These are phyloP conservation scores for Irpex sp. DNA, from an alignment of 1,284 basidiomycete genomes.

Conservation along the genomic window DNA sequence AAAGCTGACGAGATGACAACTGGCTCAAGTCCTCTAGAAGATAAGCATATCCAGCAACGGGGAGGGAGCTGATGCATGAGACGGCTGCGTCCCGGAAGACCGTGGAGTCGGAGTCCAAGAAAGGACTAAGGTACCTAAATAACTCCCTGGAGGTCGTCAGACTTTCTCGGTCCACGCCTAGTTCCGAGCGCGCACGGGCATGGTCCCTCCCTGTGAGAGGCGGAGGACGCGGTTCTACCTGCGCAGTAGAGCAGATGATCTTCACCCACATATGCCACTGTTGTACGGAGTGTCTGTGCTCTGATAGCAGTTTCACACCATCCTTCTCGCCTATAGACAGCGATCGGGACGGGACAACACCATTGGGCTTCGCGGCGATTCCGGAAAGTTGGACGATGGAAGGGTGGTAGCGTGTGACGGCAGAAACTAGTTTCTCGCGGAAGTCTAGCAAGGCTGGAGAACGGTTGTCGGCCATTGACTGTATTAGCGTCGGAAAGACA, in stretches of 20 bases:
- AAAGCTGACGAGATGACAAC: constrained; percentile 78
- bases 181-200: constrained; percentile 67
- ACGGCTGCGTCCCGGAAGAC: constrained; percentile 86
- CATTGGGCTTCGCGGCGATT: constrained; percentile 47
- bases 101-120: constrained; percentile 83
- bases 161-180: constrained; percentile 69
- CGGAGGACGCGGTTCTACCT: constrained; percentile 56
- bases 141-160: constrained; percentile 77
- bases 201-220: constrained; percentile 60
- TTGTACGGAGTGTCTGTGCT: constrained; percentile 65
- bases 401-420: constrained; percentile 64
- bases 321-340: constrained; percentile 42
- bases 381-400: constrained; percentile 67
- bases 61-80: constrained; percentile 84
- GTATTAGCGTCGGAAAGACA: constrained; percentile 62
- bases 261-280: constrained; percentile 91
- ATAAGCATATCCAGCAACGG: constrained; percentile 72
- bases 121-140: constrained; percentile 84
- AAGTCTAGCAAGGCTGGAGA: constrained; percentile 45
- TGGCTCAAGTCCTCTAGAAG: constrained; percentile 83
- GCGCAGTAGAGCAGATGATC: constrained; percentile 76
- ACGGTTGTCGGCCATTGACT: constrained; percentile 45
- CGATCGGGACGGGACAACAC: constrained; percentile 39
- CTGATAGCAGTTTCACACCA: constrained; percentile 48
- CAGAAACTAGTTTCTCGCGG: constrained; percentile 62